Percentiles rank a stretch among this genome's conserved stretches.
phyloP scores from a whole-genome alignment of 148 eudicot species.

The Dianthus caryophyllus region DNA sequence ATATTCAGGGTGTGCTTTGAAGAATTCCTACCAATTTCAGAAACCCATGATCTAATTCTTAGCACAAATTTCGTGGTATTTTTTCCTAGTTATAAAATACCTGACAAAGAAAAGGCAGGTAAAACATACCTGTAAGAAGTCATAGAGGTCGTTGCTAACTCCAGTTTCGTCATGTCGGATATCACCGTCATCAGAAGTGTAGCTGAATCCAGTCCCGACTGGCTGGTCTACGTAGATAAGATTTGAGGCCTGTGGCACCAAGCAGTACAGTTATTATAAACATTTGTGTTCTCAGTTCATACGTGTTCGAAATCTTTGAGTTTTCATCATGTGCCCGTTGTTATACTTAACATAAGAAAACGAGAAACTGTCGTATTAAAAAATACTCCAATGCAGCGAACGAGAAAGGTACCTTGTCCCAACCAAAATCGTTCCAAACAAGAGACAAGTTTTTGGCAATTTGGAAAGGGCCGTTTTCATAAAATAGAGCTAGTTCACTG shows the following conservation, averaged over 20 bases:
- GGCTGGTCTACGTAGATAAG: constrained; percentile 82
- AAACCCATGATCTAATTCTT: background rate
- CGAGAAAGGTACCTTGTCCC: constrained; percentile 58
- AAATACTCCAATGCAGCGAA: too few species aligned
- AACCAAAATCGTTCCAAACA: constrained; percentile 64
- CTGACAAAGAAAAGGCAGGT: background rate
- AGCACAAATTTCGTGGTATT: background rate
- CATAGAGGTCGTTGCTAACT: constrained; percentile 63
- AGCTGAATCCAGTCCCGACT: constrained; percentile 79
- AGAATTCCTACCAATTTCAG: constrained; percentile 46
- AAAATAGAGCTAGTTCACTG: constrained; percentile 64
- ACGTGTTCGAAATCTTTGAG: too few species aligned
- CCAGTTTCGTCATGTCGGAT: constrained; percentile 53
- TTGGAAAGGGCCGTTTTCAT: constrained; percentile 81
- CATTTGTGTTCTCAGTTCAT: too few species aligned
- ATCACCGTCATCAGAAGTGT: constrained; percentile 46
- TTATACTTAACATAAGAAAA: too few species aligned
- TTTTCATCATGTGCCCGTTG: too few species aligned
- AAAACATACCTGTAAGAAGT: constrained; percentile 73
- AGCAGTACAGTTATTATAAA: too few species aligned
- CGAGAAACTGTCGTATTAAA: too few species aligned
- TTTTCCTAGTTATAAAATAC: too few species aligned
- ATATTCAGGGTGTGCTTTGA: constrained; percentile 66
- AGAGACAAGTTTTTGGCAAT: constrained; percentile 54
- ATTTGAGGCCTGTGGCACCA: constrained; percentile 52